phyloP scores from a whole-genome alignment of 2,329 filamentous ascomycete species.

The Zymoseptoria tritici region DNA sequence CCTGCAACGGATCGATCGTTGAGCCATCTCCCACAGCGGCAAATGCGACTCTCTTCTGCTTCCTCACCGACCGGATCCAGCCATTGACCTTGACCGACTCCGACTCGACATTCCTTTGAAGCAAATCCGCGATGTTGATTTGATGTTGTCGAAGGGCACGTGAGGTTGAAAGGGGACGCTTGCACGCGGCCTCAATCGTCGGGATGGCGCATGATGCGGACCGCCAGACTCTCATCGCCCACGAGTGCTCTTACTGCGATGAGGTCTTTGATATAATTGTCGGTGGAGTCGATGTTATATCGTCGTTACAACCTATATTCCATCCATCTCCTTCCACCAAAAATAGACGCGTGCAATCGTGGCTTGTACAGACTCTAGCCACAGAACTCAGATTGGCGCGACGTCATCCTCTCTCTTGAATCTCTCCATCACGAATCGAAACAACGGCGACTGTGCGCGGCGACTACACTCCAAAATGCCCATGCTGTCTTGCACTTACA shows the following conservation, averaged over 20 bases:
- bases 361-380: background rate
- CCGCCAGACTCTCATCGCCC: slow-evolving; percentile 22
- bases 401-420: background rate
- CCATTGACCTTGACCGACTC: slow-evolving; percentile 53
- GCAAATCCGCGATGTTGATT: slow-evolving; percentile 21
- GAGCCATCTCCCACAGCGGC: slow-evolving; percentile 83
- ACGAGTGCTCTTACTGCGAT: background rate
- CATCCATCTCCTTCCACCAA: background rate
- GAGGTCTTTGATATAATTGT: background rate
- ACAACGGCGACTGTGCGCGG: background rate
- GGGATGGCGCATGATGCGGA: slow-evolving; percentile 13
- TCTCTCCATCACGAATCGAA: background rate
- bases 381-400: background rate
- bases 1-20: slow-evolving; percentile 69
- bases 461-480: background rate
- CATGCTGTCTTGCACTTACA: background rate
- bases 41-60: slow-evolving; percentile 79
- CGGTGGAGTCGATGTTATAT: background rate
- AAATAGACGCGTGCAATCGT: background rate
- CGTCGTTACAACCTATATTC: background rate
- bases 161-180: slow-evolving; percentile 11
- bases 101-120: slow-evolving; percentile 16
- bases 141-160: slow-evolving; percentile 9
- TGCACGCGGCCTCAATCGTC: slow-evolving; percentile 5
- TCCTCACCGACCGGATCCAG: slow-evolving; percentile 74